Evolutionary conservation across 139 green algal genomes (phyloP), one percentile per base, ranked within the genome.

Genomic region (Pleodorina starrii): DNA sequence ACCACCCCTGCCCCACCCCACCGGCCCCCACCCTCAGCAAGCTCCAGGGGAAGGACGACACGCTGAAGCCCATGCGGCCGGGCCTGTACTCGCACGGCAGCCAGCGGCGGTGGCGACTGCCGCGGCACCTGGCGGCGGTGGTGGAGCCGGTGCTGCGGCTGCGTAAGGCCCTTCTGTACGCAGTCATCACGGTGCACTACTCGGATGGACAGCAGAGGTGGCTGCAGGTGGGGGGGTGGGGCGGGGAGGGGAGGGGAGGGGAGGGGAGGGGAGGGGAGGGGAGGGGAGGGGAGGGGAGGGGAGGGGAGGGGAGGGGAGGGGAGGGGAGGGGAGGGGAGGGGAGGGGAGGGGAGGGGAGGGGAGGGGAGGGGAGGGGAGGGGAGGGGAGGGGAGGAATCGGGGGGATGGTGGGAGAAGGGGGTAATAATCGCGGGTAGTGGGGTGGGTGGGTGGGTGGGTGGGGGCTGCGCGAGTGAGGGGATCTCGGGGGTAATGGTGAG

Each of bases 161-260:
- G 54, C 54, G 74, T 7, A 72, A 88, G 79, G 25, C 32, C 63
- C 69, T 91, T 57, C 79, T 88, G 80, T 89, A 89, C 69, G 84
- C 84, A 5, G 69, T 89, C 9, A 76, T 59, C 48, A 89, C 84
- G 17, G 84, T 89, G 46, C 84, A 89, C 68, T 83, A 35, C 25
- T 38, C 84, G 48, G 84, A 89, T 42, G 84, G 84, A 23, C 84
- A 89, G 51, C 42, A n/a, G 1, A 54, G 84, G 1, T 59, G 69
- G 84, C 84, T 89, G 46, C 82, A 88, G 82, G 82, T 88, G 44
- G 1, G 80, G 23, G 16, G 46, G 46, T 19, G 46, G 40, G 21
- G 29, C 35, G 5, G 17, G 57, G 57, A 68, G 57, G 14, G 5
- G 57, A n/a, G 14, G 17, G 14, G 12, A 17, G 14, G 57, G 17